A percentile compares a stretch with the other conserved stretches of the same genome.
phyloP scores from a whole-genome alignment of 805 yeast species.

The Cyberlindnera subsufficiens region DNA sequence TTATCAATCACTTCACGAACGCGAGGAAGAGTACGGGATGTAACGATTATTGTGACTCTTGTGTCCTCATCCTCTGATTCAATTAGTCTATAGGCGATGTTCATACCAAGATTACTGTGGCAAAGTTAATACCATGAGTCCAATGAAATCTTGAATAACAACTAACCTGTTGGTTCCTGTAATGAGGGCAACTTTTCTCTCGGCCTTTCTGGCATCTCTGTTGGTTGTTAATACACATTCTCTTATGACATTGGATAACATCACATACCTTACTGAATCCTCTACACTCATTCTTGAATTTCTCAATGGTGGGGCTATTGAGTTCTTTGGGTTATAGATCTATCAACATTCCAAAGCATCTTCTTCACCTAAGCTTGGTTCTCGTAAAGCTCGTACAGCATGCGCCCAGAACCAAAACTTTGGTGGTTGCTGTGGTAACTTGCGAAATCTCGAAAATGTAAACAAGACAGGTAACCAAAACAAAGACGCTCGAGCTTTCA shows the following conservation, averaged over 20 bases:
- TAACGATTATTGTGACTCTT: constrained; percentile 74
- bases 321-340: no score
- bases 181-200: constrained; percentile 35
- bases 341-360: no score
- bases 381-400: no score
- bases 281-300: no score
- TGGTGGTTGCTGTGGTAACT: no score
- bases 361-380: no score
- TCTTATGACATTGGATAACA: no score
- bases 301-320: no score
- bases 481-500: no score
- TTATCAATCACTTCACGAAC: constrained; percentile 67
- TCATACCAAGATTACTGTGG: constrained; percentile 69
- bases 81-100: constrained; percentile 76
- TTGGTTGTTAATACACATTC: neutral
- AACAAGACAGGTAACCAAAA: constrained; percentile 4
- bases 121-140: neutral
- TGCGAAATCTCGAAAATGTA: constrained; percentile 2
- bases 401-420: no score
- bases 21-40: constrained; percentile 83
- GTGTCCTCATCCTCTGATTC: constrained; percentile 47
- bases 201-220: constrained; percentile 1
- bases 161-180: constrained; percentile 38
- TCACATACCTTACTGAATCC: no score
- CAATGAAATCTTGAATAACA: neutral